phyloP scores from a whole-genome alignment of 805 yeast genomes.

The Myxozyma neglecta region DNA sequence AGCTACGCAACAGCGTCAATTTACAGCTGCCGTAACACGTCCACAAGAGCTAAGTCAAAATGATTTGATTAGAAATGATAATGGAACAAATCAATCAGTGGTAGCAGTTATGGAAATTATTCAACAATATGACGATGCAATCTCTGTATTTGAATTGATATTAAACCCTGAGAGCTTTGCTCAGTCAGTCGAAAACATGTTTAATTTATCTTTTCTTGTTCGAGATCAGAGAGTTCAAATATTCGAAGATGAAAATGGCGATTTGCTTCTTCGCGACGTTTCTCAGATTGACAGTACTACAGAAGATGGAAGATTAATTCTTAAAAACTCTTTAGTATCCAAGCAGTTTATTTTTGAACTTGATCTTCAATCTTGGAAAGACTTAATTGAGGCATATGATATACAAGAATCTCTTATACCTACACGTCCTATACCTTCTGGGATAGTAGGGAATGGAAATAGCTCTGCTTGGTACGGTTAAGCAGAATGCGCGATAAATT shows the following conservation, averaged over 20 bases:
- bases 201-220: conserved; percentile 76
- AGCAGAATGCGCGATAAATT: background rate
- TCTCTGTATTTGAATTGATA: conserved; percentile 64
- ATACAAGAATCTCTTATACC: conserved; percentile 59
- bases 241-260: conserved; percentile 45
- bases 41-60: conserved; percentile 8
- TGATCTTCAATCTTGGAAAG: conserved; percentile 66
- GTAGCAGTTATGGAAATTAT: conserved; percentile 16
- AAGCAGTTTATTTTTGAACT: conserved; percentile 73
- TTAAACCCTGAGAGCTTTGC: conserved; percentile 75
- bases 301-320: background rate
- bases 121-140: conserved; percentile 35
- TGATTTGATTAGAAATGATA: conserved; percentile 15
- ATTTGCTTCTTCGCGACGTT: conserved; percentile 33
- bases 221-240: conserved; percentile 66
- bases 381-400: conserved; percentile 52
- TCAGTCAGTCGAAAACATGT: conserved; percentile 80
- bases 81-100: conserved; percentile 19
- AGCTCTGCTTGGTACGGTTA: conserved; percentile 23
- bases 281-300: conserved; percentile 1
- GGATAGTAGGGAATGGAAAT: conserved; percentile 1
- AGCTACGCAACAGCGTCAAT: conserved; percentile 1
- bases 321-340: conserved; percentile 29
- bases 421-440: conserved; percentile 39
- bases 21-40: conserved; percentile 4